phyloP scores from a whole-genome alignment of 768 basidiomycete species.

The Russula sp. region DNA sequence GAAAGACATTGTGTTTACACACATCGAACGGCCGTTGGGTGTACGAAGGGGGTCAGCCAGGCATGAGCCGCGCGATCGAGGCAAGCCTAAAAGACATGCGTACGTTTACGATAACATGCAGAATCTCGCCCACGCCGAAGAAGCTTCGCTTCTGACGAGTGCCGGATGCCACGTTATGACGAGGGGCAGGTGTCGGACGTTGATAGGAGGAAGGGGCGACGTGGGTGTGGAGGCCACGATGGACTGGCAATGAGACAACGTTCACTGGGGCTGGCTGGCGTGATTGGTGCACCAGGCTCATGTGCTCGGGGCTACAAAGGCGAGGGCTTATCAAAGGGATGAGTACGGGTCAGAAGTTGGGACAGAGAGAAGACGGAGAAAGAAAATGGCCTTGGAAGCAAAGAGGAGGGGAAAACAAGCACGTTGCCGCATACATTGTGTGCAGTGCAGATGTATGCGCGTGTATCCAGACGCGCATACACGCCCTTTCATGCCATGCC shows the following conservation, averaged over 20 bases:
- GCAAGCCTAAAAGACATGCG: slow-evolving; percentile 32
- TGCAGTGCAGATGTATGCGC: slow-evolving; percentile 10
- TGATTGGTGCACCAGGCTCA: slow-evolving; percentile 20
- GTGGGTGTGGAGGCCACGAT: slow-evolving; percentile 29
- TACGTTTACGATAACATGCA: slow-evolving; percentile 73
- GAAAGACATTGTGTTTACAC: slow-evolving; percentile 25
- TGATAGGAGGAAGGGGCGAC: slow-evolving; percentile 22
- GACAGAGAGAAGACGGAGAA: not conserved
- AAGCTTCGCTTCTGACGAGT: slow-evolving; percentile 67
- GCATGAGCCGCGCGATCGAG: slow-evolving; percentile 21
- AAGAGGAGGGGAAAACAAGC: not conserved
- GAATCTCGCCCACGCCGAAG: slow-evolving; percentile 77
- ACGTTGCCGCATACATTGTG: slow-evolving; percentile 9
- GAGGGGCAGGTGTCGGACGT: slow-evolving; percentile 13
- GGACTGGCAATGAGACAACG: slow-evolving; percentile 18
- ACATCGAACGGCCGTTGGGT: slow-evolving; percentile 15
- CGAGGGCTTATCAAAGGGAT: slow-evolving; percentile 9
- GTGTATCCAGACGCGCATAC: slow-evolving; percentile 4
- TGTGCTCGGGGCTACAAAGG: slow-evolving; percentile 14
- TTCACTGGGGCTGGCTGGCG: slow-evolving; percentile 17
- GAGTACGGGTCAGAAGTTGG: slow-evolving; percentile 1
- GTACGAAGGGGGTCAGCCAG: slow-evolving; percentile 27
- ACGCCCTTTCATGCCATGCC: not conserved
- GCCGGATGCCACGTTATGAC: slow-evolving; percentile 34
- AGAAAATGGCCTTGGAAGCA: not conserved